Evolutionary conservation across 257 asterid species (phyloP), one percentile per base, ranked within the genome.

Genomic region (Salvia rosmarinus): DNA sequence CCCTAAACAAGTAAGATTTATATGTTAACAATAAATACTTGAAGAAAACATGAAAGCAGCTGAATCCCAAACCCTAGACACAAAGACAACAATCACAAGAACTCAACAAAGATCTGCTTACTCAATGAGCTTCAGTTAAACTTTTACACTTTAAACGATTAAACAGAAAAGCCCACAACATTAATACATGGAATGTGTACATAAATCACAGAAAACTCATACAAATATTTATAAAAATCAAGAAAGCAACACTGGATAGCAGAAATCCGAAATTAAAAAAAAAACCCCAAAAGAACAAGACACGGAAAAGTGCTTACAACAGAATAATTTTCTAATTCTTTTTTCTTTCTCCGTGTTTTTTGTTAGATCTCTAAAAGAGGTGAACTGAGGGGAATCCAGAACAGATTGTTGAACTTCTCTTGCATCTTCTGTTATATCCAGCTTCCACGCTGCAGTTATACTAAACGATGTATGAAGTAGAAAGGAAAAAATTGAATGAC

Each of bases 351-450:
- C 0, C 40, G 13, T 56, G 5, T 37, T 42, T 17, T 35, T 30
- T 64, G 70, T 78, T 77, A 70, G 87, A 83, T 80, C 87, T 83
- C 78, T 35, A 50, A 39, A 28, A 59, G 67, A 39, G 42, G 20
- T 66, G 68, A 55, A 77, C 21, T 72, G 69, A 63, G 70, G 70
- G 70, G 67, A 68, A 77, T 64, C 62, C 58, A 56, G 9, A 68
- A 75, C 61, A 74, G 79, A 78, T 49, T 79, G 13, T 51, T 51
- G 30, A 20, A 51, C 30, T 47, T n/a, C n/a, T 47, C 54, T 47
- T 47, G 54, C 52, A 46, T 14, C 51, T 44, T 44, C 51, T 44
- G 13, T 14, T 44, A 44, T 44, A 44, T 46, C 57, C 57, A 50
- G 6, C 57, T 50, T 4, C 20, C 54, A n/a, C n/a, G 54, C 54